Conservation (phyloP, 2,329 filamentous ascomycete species). For the Blastomyces percursus region DNA sequence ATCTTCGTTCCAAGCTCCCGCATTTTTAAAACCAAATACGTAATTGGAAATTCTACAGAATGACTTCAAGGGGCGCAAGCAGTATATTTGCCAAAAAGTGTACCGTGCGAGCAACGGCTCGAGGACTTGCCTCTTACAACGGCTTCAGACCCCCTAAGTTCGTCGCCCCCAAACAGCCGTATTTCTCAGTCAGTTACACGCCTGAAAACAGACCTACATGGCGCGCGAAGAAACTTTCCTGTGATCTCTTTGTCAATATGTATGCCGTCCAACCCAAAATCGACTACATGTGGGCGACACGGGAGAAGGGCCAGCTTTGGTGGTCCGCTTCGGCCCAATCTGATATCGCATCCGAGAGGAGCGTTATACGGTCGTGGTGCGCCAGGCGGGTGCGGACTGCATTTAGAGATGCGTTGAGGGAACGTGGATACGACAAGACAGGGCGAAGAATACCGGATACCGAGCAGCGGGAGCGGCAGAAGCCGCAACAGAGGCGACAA, state of each 20-base stretch:
- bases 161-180: not conserved
- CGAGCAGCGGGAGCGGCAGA: slow-evolving; percentile 5
- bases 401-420: slow-evolving; percentile 36
- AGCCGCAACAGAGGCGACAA: not conserved
- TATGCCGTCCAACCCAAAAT: slow-evolving; percentile 30
- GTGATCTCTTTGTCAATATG: slow-evolving; percentile 17
- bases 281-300: slow-evolving; percentile 26
- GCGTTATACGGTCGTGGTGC: slow-evolving; percentile 39
- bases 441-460: not conserved
- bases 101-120: not conserved
- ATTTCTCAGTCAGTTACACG: not conserved
- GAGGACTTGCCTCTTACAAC: not conserved
- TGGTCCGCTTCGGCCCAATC: slow-evolving; percentile 32
- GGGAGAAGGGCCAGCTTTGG: slow-evolving; percentile 37
- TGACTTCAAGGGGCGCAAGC: not conserved
- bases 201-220: not conserved
- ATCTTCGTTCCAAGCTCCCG: not conserved
- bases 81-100: not conserved
- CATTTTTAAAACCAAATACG: not conserved
- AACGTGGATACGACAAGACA: slow-evolving; percentile 29
- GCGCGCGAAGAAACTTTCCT: not conserved
- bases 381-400: slow-evolving; percentile 36
- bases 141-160: not conserved
- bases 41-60: not conserved
- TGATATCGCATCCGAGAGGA: slow-evolving; percentile 25